Percentiles rank a stretch among this genome's conserved stretches.
phyloP scores from a whole-genome alignment of 768 basidiomycete genomes.

The Pleurotus salmoneostramineus region DNA sequence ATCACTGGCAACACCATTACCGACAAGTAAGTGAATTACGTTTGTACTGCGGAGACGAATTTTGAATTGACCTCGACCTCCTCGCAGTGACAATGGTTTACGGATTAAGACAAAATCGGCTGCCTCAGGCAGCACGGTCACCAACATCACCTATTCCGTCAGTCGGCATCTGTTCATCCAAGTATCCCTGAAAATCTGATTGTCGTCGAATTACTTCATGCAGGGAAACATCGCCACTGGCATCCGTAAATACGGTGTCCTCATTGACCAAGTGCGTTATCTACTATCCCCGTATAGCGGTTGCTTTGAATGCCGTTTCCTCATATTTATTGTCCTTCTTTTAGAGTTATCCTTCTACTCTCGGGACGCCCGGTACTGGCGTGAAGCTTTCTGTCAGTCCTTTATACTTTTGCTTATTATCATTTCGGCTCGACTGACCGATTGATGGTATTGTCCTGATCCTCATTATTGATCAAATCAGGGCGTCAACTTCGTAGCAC shows the following conservation, averaged over 20 bases:
- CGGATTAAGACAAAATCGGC: constrained; percentile 55
- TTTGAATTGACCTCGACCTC: neutral
- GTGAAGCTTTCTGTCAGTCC: constrained; percentile 50
- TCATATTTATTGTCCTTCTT: constrained; percentile 3
- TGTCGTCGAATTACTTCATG: neutral
- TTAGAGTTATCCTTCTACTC: constrained; percentile 52
- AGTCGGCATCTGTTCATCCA: constrained; percentile 6
- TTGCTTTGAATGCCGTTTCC: neutral
- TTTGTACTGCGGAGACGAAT: neutral
- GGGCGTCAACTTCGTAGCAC: constrained; percentile 45
- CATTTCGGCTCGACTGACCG: neutral
- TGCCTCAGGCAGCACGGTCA: constrained; percentile 43
- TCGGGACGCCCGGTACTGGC: constrained; percentile 54
- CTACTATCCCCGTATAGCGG: neutral
- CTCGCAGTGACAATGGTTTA: constrained; percentile 46
- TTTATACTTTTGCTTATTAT: neutral
- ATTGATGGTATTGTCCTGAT: too few relatives aligned
- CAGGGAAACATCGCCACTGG: constrained; percentile 54
- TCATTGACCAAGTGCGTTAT: constrained; percentile 53
- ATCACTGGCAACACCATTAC: constrained; percentile 50
- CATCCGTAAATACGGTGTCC: constrained; percentile 44
- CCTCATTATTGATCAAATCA: constrained; percentile 15
- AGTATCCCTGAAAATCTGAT: neutral
- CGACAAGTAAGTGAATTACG: constrained; percentile 38
- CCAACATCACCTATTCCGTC: constrained; percentile 47